Evolutionary conservation across 441 rosid species (phyloP), one percentile per base, ranked within the genome.

Genomic region (Bruguiera hainesii): DNA sequence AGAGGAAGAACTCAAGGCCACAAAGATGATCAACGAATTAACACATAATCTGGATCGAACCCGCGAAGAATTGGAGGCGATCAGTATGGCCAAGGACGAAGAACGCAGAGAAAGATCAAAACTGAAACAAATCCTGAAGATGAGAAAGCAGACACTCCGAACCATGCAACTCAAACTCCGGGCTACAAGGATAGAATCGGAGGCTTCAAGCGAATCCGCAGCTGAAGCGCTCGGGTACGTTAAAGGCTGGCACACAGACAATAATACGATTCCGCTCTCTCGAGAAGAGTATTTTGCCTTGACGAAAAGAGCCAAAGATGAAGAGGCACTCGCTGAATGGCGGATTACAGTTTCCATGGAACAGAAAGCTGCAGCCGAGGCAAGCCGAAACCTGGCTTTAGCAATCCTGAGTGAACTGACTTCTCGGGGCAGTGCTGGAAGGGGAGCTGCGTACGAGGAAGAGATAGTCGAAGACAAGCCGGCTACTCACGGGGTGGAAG

Each of bases 321-420:
- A 82, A 63, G 63, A 70, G 30, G 70, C 75, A 4, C 76, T 79
- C 9, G 82, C 85, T 0, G 71, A 75, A 10, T 75, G 85, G 93
- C 73, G 87, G 56, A 60, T 87, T 25, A 62, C 82, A 0, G 83
- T 75, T 7, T 71, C 88, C 4, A 5, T 39, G 52, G 85, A 87
- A 60, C 86, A 84, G 81, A 84, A 72, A 78, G 63, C 53, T 26
- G 80, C 73, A 0, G 85, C 81, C 13, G 83, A 80, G 66, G 81
- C 60, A 18, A 78, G 75, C 68, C 66, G 74, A 35, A 68, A 74
- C 29, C 57, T 70, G 16, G 81, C 79, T n/a, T 56, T 77, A 49
- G 66, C 56, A 15, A 80, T 79, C 66, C 60, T 77, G 72, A 72
- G 67, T 48, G 76, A 75, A 29, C 29, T 61, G 25, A 29, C 11